Conservation (phyloP, 2,329 filamentous ascomycete species). For the Davidsoniella virescens region DNA sequence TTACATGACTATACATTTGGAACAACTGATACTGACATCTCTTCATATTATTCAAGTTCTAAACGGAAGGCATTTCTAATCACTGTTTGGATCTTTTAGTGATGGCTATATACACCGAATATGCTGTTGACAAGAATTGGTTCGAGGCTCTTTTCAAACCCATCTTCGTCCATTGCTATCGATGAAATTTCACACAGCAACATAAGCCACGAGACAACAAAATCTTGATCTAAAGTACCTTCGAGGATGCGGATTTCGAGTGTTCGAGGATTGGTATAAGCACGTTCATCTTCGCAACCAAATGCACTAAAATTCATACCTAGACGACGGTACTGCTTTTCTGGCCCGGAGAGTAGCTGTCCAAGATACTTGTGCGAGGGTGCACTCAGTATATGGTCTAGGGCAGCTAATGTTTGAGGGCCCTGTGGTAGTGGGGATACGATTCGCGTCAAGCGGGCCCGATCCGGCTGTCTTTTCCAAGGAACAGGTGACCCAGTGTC, state of each 20-base stretch:
- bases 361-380: slow-evolving; percentile 20
- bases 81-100: too few relatives aligned
- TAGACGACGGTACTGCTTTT: slow-evolving; percentile 21
- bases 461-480: too few relatives aligned
- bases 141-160: not conserved
- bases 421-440: too few relatives aligned
- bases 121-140: too few relatives aligned
- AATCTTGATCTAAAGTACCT: slow-evolving; percentile 18
- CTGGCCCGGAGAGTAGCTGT: slow-evolving; percentile 21
- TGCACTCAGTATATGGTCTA: slow-evolving; percentile 19
- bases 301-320: slow-evolving; percentile 28
- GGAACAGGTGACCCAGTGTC: not conserved
- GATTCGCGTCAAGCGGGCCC: too few relatives aligned
- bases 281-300: slow-evolving; percentile 22
- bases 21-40: too few relatives aligned
- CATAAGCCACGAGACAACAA: slow-evolving; percentile 22
- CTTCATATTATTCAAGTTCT: too few relatives aligned
- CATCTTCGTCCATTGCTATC: slow-evolving; percentile 15
- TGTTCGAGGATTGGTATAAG: slow-evolving; percentile 21
- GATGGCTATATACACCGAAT: too few relatives aligned
- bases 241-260: slow-evolving; percentile 26
- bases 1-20: too few relatives aligned
- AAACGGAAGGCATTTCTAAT: not conserved
- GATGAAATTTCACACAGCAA: slow-evolving; percentile 21
- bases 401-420: slow-evolving; percentile 13